Conservation (phyloP, 192 early-diverging fungal genomes). For the Gonapodya prolifera region DNA sequence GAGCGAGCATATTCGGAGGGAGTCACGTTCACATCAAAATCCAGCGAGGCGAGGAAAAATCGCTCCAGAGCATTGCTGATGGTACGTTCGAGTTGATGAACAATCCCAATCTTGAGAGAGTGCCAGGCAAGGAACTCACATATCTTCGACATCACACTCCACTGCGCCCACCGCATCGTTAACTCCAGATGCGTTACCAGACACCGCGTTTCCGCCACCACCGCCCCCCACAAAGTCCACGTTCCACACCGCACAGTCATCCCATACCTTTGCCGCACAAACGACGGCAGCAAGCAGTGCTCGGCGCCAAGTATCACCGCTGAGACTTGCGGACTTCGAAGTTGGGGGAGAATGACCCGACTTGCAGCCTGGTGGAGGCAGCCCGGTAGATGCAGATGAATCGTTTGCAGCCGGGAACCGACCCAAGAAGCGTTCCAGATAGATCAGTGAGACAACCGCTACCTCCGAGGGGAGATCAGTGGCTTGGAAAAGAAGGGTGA, state of each 20-base stretch:
- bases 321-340: too few species aligned
- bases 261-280: conserved; percentile 78
- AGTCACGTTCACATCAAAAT: conserved; percentile 55
- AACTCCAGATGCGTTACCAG: too few species aligned
- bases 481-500: too few species aligned
- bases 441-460: too few species aligned
- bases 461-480: too few species aligned
- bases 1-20: conserved; percentile 46
- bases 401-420: too few species aligned
- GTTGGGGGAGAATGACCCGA: too few species aligned
- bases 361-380: too few species aligned
- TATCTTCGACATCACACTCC: conserved; percentile 36
- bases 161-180: neutral
- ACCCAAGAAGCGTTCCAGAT: too few species aligned
- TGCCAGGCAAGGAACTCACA: conserved; percentile 25
- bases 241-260: conserved; percentile 78
- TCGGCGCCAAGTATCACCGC: conserved; percentile 30
- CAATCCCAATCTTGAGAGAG: neutral
- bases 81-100: neutral
- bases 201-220: too few species aligned
- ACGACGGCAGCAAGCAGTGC: conserved; percentile 46
- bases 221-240: conserved; percentile 39
- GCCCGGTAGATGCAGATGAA: too few species aligned
- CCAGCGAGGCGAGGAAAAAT: conserved; percentile 40
- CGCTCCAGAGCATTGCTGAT: conserved; percentile 54